phyloP scores from a whole-genome alignment of 805 yeast genomes.

The Kodamaea kaohsiungensis region DNA sequence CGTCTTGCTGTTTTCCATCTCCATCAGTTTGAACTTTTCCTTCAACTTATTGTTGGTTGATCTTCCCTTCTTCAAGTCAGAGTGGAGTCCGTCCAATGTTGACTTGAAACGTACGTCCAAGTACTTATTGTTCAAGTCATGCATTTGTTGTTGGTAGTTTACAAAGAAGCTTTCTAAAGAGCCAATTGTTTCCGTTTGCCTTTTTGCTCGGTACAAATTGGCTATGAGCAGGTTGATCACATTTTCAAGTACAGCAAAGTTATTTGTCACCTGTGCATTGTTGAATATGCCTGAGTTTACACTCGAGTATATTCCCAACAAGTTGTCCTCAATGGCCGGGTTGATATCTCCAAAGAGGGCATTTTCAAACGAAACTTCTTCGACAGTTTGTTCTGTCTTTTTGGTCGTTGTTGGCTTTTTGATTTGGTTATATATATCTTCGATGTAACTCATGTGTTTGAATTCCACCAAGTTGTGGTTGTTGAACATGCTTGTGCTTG shows the following conservation, averaged over 20 bases:
- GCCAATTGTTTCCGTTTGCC: constrained; percentile 56
- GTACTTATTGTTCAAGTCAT: constrained; percentile 26
- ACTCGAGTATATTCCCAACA: constrained; percentile 49
- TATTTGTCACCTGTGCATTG: constrained; percentile 59
- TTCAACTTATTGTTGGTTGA: constrained; percentile 15
- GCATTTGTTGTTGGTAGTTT: constrained; percentile 41
- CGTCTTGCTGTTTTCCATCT: constrained; percentile 7
- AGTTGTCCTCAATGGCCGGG: constrained; percentile 48
- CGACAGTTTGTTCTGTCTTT: not conserved
- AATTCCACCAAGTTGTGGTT: constrained; percentile 24
- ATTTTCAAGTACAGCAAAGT: constrained; percentile 56
- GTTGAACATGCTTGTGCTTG: constrained; percentile 8
- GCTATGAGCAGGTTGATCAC: constrained; percentile 55
- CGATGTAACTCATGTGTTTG: constrained; percentile 38
- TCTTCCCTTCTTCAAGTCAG: constrained; percentile 19
- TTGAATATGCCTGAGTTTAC: constrained; percentile 56
- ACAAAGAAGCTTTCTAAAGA: constrained; percentile 56
- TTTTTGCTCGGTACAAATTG: constrained; percentile 57
- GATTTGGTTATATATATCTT: constrained; percentile 24
- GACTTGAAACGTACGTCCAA: constrained; percentile 21
- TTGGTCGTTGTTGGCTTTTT: constrained; percentile 8
- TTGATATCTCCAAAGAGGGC: constrained; percentile 65
- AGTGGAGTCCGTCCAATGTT: constrained; percentile 13
- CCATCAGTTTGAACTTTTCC: constrained; percentile 15
- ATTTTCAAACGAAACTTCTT: constrained; percentile 43